These are phyloP conservation scores for Plasmodium falciparum DNA, from an alignment of 169 alveolate species.

Conservation along the genomic window DNA sequence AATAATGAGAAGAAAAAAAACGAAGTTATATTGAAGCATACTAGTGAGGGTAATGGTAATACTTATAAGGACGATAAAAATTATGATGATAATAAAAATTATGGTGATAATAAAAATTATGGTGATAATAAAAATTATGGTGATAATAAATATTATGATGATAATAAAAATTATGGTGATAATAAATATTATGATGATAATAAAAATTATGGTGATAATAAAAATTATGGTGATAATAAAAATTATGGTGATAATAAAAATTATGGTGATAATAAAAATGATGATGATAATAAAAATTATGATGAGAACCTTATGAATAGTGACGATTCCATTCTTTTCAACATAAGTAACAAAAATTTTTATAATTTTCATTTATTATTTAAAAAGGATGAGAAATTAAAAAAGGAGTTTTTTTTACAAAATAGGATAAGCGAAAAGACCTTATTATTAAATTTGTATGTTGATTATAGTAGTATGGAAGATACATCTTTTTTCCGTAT, in stretches of 20 bases:
- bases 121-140: background rate
- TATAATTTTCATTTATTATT: slow-evolving; percentile 15
- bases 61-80: background rate
- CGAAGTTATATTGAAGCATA: background rate
- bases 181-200: too few relatives aligned
- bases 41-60: background rate
- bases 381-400: slow-evolving; percentile 3
- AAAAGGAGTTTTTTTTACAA: slow-evolving; percentile 2
- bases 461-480: slow-evolving; percentile 10
- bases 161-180: too few relatives aligned
- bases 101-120: background rate
- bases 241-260: too few relatives aligned
- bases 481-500: slow-evolving; percentile 26
- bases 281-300: background rate
- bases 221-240: too few relatives aligned
- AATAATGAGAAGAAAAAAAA: background rate
- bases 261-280: background rate
- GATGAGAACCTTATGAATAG: background rate
- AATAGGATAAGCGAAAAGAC: slow-evolving; percentile 21
- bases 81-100: background rate
- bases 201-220: too few relatives aligned
- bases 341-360: slow-evolving; percentile 1
- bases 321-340: slow-evolving; percentile 1
- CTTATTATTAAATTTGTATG: slow-evolving; percentile 2
- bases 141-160: background rate